Conservation (phyloP, 164 flowering plant genomes). For the Stephania japonica region DNA sequence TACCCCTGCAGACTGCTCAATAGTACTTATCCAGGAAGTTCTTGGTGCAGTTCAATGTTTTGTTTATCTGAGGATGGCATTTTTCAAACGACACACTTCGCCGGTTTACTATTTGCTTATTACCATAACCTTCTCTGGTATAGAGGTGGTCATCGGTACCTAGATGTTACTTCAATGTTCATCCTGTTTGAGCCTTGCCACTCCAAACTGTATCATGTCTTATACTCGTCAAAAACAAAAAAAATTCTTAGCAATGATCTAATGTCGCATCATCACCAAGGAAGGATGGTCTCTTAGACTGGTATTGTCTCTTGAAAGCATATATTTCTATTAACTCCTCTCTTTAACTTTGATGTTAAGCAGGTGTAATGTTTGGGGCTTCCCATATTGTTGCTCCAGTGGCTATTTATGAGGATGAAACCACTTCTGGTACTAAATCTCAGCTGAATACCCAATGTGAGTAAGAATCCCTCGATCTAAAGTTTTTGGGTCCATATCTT, state of each 20-base stretch:
- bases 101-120: not conserved
- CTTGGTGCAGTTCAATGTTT: not conserved
- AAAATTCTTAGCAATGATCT: not conserved
- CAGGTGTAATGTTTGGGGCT: conserved; percentile 60
- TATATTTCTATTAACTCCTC: not conserved
- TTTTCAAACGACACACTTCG: not conserved
- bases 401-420: conserved; percentile 39
- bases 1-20: not conserved
- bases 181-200: not conserved
- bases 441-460: conserved; percentile 54
- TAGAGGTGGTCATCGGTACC: not conserved
- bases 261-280: not conserved
- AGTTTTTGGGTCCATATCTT: not conserved
- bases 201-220: not conserved
- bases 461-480: conserved; percentile 16
- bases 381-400: conserved; percentile 59
- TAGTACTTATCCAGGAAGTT: not conserved
- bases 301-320: not conserved
- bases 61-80: not conserved
- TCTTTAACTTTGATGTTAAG: conserved; percentile 5
- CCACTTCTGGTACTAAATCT: conserved; percentile 37
- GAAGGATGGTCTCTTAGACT: not conserved
- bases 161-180: not conserved
- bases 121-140: not conserved
- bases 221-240: not conserved